These are phyloP conservation scores for Aphanomyces invadans DNA, from an alignment of 352 stramenopile species.

Conservation along the genomic window DNA sequence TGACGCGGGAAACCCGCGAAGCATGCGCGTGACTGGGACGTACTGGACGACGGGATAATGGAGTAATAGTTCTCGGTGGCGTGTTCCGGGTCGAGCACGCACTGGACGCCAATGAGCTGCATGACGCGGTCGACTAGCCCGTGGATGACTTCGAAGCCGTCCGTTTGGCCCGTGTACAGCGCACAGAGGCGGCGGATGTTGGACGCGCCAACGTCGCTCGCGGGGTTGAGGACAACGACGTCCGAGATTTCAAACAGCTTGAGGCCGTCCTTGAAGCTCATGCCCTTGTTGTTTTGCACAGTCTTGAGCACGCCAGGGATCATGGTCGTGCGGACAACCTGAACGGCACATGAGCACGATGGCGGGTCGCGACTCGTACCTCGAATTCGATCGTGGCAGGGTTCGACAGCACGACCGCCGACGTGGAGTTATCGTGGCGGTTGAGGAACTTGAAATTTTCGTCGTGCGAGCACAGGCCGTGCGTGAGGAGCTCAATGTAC, in stretches of 20 bases:
- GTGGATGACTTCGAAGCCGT: conserved; percentile 99
- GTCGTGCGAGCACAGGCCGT: conserved; percentile 94
- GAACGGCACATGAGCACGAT: background rate
- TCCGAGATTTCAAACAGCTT: conserved; percentile 99
- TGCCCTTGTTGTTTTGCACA: conserved; percentile 97
- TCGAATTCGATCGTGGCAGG: conserved; percentile 99
- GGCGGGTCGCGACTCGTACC: conserved; percentile 22
- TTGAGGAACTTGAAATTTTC: conserved; percentile 97
- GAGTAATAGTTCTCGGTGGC: conserved; percentile 55
- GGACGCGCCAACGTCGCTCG: conserved; percentile 90
- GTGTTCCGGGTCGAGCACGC: conserved; percentile 52
- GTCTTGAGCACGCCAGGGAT: conserved; percentile 98
- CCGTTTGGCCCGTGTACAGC: conserved; percentile 94
- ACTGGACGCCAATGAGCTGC: conserved; percentile 92
- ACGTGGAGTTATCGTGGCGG: conserved; percentile 64
- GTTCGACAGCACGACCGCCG: conserved; percentile 95
- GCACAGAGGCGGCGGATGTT: conserved; percentile 95
- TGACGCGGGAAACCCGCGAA: no score
- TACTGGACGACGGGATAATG: conserved; percentile 21
- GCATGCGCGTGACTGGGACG: no score
- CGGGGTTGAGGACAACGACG: conserved; percentile 93
- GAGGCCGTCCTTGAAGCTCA: conserved; percentile 94
- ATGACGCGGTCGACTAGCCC: conserved; percentile 98
- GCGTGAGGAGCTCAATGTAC: conserved; percentile 97
- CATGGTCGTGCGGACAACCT: conserved; percentile 95